These are phyloP conservation scores for Penicillium verrucosum DNA, from an alignment of 2,329 filamentous ascomycete species.

Conservation along the genomic window DNA sequence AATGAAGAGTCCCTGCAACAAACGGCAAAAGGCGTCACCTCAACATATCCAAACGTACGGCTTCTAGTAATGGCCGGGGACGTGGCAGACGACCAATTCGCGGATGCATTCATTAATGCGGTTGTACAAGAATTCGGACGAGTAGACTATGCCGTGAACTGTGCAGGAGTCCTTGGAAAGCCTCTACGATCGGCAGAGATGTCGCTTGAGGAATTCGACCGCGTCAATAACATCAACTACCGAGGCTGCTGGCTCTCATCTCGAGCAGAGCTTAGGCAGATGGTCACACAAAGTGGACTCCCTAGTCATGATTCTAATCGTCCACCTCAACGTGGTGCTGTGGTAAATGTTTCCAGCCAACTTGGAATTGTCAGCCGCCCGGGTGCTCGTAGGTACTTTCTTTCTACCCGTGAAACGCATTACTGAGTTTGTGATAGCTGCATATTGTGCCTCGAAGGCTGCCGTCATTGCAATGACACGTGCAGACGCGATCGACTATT, in stretches of 20 bases:
- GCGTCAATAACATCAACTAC: slow-evolving; percentile 56
- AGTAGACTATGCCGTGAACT: slow-evolving; percentile 57
- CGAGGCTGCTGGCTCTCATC: slow-evolving; percentile 51
- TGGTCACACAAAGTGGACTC: slow-evolving; percentile 48
- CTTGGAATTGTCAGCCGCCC: slow-evolving; percentile 51
- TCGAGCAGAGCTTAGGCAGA: slow-evolving; percentile 44
- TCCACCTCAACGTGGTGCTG: slow-evolving; percentile 44
- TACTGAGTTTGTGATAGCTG: slow-evolving; percentile 35
- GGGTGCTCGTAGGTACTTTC: slow-evolving; percentile 40
- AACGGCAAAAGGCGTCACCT: slow-evolving; percentile 25
- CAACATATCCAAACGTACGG: slow-evolving; percentile 34
- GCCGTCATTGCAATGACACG: slow-evolving; percentile 58
- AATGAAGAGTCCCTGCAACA: slow-evolving; percentile 41
- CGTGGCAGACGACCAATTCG: slow-evolving; percentile 48
- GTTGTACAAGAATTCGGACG: slow-evolving; percentile 36
- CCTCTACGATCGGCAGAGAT: slow-evolving; percentile 42
- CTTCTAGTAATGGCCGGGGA: slow-evolving; percentile 44
- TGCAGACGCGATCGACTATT: slow-evolving; percentile 57
- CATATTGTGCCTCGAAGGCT: slow-evolving; percentile 58
- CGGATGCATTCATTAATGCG: slow-evolving; percentile 33
- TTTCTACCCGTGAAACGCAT: not conserved
- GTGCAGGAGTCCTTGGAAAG: slow-evolving; percentile 49
- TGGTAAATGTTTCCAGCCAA: slow-evolving; percentile 55
- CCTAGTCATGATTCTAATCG: slow-evolving; percentile 36
- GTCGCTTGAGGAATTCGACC: slow-evolving; percentile 50